These are phyloP conservation scores for Penicillium hesseltinei DNA, from an alignment of 2,329 filamentous ascomycete genomes.

Conservation along the genomic window DNA sequence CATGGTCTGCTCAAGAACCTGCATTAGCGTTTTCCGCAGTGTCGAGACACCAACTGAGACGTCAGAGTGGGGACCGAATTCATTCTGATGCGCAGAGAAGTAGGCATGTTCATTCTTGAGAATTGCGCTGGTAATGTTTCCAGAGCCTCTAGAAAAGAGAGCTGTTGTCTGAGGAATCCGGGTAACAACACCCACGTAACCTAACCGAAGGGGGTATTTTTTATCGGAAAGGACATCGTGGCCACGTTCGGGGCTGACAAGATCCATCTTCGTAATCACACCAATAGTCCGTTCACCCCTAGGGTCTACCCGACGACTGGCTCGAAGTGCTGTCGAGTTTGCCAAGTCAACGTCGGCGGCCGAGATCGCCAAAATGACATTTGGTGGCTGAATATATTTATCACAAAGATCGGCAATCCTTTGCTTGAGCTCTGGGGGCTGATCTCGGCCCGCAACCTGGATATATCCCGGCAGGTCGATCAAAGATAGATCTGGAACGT, in stretches of 20 bases:
- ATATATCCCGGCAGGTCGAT: slow-evolving; percentile 98
- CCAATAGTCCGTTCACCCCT: slow-evolving; percentile 94
- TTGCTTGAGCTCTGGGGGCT: slow-evolving; percentile 86
- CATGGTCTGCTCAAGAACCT: slow-evolving; percentile 96
- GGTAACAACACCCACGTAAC: slow-evolving; percentile 93
- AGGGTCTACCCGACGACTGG: slow-evolving; percentile 87
- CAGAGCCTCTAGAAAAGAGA: slow-evolving; percentile 78
- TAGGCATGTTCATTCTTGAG: slow-evolving; percentile 83
- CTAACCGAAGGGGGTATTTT: slow-evolving; percentile 91
- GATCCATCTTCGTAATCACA: slow-evolving; percentile 98
- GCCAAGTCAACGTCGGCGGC: slow-evolving; percentile 96
- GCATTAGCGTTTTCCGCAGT: slow-evolving; percentile 92
- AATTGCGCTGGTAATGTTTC: slow-evolving; percentile 77
- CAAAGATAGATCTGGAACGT: slow-evolving; percentile 90
- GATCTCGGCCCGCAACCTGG: slow-evolving; percentile 87
- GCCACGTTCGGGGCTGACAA: slow-evolving; percentile 81
- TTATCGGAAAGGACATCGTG: slow-evolving; percentile 76
- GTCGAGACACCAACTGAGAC: slow-evolving; percentile 80
- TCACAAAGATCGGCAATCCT: slow-evolving; percentile 96
- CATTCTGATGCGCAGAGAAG: slow-evolving; percentile 77
- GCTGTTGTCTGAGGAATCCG: slow-evolving; percentile 66
- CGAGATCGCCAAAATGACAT: slow-evolving; percentile 95
- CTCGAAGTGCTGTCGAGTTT: slow-evolving; percentile 88
- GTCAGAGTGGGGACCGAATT: slow-evolving; percentile 72
- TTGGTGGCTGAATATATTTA: slow-evolving; percentile 95